Evolutionary conservation across 2,329 filamentous ascomycete species (phyloP).

Genomic region (Tolypocladium ovalisporum): DNA sequence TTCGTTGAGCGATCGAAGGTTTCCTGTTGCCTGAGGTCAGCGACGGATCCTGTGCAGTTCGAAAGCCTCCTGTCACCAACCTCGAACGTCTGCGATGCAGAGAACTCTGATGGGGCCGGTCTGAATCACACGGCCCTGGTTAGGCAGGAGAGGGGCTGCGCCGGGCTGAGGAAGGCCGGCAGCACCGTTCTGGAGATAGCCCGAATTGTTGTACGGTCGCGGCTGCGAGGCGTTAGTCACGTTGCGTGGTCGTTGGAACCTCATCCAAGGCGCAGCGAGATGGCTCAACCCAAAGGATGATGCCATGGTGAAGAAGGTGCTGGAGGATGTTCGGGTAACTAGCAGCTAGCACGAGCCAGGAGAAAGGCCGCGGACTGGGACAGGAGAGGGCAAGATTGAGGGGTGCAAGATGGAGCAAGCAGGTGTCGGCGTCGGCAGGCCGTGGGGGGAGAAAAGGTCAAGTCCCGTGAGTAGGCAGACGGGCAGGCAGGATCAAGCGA

Average conservation of each 20-base stretch:
- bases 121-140: slow-evolving; percentile 56
- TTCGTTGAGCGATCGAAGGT: slow-evolving; percentile 89
- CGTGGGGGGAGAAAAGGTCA: neutral
- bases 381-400: neutral
- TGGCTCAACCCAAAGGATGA: neutral
- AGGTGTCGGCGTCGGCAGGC: neutral
- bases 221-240: slow-evolving; percentile 20
- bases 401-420: neutral
- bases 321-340: neutral
- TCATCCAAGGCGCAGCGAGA: neutral
- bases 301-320: slow-evolving; percentile 2
- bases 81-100: slow-evolving; percentile 63
- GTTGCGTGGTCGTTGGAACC: slow-evolving; percentile 1
- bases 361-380: neutral
- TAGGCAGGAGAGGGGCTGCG: slow-evolving; percentile 54
- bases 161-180: slow-evolving; percentile 41
- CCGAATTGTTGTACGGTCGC: slow-evolving; percentile 37
- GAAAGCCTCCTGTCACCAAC: slow-evolving; percentile 26
- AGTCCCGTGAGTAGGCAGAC: neutral
- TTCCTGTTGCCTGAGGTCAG: slow-evolving; percentile 49
- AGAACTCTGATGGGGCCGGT: slow-evolving; percentile 55
- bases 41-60: neutral
- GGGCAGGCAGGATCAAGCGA: neutral
- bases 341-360: neutral
- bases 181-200: slow-evolving; percentile 55